Conservation (phyloP, 139 green algal species). For the Micromonas pusilla region DNA sequence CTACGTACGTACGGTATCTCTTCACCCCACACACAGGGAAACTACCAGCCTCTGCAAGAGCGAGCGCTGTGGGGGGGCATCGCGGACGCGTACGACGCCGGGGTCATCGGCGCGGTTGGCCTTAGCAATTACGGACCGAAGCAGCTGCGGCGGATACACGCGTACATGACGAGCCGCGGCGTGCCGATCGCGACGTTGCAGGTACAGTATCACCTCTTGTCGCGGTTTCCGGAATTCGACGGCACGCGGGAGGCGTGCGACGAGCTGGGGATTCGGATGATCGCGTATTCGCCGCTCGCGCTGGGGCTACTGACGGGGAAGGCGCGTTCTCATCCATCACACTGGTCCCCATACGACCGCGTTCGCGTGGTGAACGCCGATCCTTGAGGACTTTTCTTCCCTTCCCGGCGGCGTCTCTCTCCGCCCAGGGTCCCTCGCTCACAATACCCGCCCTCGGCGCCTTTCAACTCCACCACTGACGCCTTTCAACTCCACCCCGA, state of each 20-base stretch:
- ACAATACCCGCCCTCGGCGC: no score
- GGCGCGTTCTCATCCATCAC: no score
- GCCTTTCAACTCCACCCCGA: no score
- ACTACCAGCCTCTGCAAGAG: conserved; percentile 45
- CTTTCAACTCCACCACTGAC: no score
- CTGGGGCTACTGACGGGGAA: conserved; percentile 81
- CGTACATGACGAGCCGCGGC: conserved; percentile 54
- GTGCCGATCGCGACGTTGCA: conserved; percentile 79
- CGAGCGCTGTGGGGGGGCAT: conserved; percentile 39
- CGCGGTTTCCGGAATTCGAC: conserved; percentile 48
- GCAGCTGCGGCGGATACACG: conserved; percentile 45
- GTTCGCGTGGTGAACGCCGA: no score
- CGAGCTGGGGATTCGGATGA: conserved; percentile 84
- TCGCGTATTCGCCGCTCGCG: conserved; percentile 83
- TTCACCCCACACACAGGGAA: no score
- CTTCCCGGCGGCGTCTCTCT: no score
- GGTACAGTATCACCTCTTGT: conserved; percentile 83
- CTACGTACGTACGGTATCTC: no score
- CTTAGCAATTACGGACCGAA: conserved; percentile 46
- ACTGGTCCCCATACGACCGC: no score
- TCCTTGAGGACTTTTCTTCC: no score
- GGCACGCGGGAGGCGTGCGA: conserved; percentile 48
- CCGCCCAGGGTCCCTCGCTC: no score
- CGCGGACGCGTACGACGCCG: conserved; percentile 35
- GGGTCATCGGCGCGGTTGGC: conserved; percentile 37